These are phyloP conservation scores for Apiospora koreana DNA, from an alignment of 2,329 filamentous ascomycete genomes.

Conservation along the genomic window DNA sequence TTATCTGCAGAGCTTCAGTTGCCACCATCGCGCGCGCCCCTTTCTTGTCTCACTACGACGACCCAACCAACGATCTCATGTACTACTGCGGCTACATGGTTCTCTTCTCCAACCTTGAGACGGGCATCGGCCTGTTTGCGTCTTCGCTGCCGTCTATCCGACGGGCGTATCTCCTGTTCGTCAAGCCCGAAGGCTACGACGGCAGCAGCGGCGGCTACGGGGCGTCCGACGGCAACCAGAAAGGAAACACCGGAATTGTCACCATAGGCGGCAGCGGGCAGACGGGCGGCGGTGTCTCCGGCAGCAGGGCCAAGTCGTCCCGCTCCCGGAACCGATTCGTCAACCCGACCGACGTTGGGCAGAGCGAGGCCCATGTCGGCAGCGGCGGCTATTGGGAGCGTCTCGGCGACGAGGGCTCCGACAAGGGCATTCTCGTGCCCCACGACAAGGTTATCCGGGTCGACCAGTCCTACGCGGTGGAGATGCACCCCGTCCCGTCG, in stretches of 20 bases:
- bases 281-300: neutral
- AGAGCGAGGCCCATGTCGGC: neutral
- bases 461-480: constrained; percentile 16
- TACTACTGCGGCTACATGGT: constrained; percentile 24
- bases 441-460: neutral
- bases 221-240: neutral
- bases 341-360: neutral
- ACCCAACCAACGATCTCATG: constrained; percentile 21
- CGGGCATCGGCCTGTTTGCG: constrained; percentile 19
- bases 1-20: constrained; percentile 20
- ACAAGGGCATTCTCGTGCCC: neutral
- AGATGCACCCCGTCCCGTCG: neutral
- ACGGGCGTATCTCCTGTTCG: constrained; percentile 11
- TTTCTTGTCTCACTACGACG: constrained; percentile 22
- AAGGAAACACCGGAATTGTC: neutral
- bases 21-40: constrained; percentile 25
- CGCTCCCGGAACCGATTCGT: neutral
- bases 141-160: constrained; percentile 18
- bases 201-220: neutral
- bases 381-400: constrained; percentile 12
- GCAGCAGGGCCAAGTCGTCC: neutral
- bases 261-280: neutral
- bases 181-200: neutral
- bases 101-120: constrained; percentile 24
- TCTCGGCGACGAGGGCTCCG: constrained; percentile 1